These are phyloP conservation scores for Paracorniculantispora psalliotae DNA, from an alignment of 2,329 filamentous ascomycete genomes.

Conservation along the genomic window DNA sequence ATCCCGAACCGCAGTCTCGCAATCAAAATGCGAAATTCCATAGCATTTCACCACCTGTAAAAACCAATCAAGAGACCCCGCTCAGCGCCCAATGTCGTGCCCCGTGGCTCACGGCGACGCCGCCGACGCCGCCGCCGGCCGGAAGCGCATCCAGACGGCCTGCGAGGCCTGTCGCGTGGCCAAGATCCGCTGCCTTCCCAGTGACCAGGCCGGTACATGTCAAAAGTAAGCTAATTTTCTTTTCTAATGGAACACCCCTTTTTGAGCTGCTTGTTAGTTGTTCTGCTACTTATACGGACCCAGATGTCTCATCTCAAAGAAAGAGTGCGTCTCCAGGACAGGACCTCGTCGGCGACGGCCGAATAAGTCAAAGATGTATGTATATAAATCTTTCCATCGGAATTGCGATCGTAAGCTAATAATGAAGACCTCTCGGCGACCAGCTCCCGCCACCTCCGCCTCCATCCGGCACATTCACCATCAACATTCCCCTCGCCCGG, in stretches of 20 bases:
- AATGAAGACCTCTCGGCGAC: conserved; percentile 14
- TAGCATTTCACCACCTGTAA: no score
- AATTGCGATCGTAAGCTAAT: no score
- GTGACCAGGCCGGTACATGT: conserved; percentile 3
- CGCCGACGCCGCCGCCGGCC: neutral
- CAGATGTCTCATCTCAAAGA: conserved; percentile 48
- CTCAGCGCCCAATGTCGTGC: neutral
- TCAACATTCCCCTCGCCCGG: conserved; percentile 45
- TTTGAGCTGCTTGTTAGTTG: no score
- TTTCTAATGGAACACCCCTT: no score
- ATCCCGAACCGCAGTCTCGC: no score
- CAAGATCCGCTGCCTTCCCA: conserved; percentile 8
- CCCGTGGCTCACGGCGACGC: neutral
- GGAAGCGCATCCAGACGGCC: conserved; percentile 6
- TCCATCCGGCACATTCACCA: conserved; percentile 47
- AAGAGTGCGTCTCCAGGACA: conserved; percentile 48
- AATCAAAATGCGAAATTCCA: no score
- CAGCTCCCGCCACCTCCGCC: conserved; percentile 28
- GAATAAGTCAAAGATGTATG: conserved; percentile 38
- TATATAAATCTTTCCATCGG: no score
- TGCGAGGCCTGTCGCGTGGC: conserved; percentile 8
- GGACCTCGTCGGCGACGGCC: conserved; percentile 46
- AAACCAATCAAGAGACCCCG: no score
- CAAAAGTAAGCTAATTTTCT: conserved; percentile 6
- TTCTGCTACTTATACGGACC: no score